Percentiles rank a stretch among this genome's conserved stretches.
Conservation (phyloP, 2,329 filamentous ascomycete species). For the Lecanicillium sp. region DNA sequence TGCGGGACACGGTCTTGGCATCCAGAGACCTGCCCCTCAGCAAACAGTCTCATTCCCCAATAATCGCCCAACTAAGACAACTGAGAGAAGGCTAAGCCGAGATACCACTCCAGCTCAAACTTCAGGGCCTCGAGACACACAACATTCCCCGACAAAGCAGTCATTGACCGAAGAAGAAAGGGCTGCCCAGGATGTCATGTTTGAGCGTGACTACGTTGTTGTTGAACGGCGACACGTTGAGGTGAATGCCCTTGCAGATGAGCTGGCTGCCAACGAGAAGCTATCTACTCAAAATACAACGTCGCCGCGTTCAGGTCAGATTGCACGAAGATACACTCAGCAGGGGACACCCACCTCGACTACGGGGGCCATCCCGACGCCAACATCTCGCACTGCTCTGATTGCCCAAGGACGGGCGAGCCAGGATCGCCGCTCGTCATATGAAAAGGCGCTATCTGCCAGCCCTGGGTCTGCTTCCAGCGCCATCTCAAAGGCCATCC, state of each 20-base stretch:
- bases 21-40: conserved; percentile 37
- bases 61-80: conserved; percentile 22
- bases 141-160: conserved; percentile 16
- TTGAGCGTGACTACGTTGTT: conserved; percentile 90
- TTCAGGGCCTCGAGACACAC: conserved; percentile 1
- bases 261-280: conserved; percentile 76
- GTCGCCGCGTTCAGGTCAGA: conserved; percentile 50
- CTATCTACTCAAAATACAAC: conserved; percentile 37
- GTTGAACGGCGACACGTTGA: conserved; percentile 94
- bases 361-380: conserved; percentile 59
- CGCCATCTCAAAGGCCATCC: conserved; percentile 88
- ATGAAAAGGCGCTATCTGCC: conserved; percentile 66
- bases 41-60: conserved; percentile 41
- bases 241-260: conserved; percentile 94
- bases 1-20: conserved; percentile 40
- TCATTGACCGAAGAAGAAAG: conserved; percentile 53
- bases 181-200: conserved; percentile 77
- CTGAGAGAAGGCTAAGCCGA: conserved; percentile 13
- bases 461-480: conserved; percentile 69
- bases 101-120: conserved; percentile 12
- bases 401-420: conserved; percentile 61
- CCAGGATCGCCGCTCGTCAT: conserved; percentile 70
- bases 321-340: conserved; percentile 70
- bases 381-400: conserved; percentile 64
- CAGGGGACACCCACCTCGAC: conserved; percentile 62